Conservation (phyloP, 345 rosid genomes). For the Salix exigua region DNA sequence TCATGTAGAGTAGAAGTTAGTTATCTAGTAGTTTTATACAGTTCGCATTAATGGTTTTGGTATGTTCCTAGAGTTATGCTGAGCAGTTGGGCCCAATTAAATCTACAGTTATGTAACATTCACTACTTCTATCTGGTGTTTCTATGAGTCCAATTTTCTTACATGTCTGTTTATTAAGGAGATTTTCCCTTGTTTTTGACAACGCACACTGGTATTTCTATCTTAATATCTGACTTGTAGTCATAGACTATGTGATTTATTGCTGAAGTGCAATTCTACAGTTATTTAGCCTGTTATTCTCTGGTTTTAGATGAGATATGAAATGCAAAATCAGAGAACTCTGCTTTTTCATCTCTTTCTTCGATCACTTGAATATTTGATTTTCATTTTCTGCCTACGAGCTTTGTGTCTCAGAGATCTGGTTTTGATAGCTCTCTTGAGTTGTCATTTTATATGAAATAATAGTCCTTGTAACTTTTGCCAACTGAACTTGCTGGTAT, state of each 20-base stretch:
- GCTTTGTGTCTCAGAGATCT: not conserved
- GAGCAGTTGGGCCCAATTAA: not conserved
- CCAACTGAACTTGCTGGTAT: not conserved
- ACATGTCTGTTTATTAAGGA: not conserved
- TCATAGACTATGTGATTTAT: not conserved
- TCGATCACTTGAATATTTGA: not conserved
- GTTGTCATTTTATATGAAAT: not conserved
- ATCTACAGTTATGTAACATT: not conserved
- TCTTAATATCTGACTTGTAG: not conserved
- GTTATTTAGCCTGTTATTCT: not conserved
- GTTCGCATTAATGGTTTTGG: not conserved
- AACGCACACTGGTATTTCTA: not conserved
- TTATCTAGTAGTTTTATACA: not conserved
- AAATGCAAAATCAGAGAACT: not conserved
- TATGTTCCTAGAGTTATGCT: not conserved
- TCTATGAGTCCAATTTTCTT: not conserved
- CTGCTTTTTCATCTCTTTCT: not conserved
- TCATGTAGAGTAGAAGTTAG: not conserved
- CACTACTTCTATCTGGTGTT: not conserved
- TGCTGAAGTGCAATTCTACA: not conserved
- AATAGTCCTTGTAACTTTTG: not conserved
- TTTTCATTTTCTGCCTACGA: not conserved
- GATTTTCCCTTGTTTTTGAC: not conserved
- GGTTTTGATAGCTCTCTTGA: not conserved
- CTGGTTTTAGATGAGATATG: not conserved